Evolutionary conservation across 805 yeast species (phyloP), one percentile per base, ranked within the genome.

Genomic region (Ogataea henricii): DNA sequence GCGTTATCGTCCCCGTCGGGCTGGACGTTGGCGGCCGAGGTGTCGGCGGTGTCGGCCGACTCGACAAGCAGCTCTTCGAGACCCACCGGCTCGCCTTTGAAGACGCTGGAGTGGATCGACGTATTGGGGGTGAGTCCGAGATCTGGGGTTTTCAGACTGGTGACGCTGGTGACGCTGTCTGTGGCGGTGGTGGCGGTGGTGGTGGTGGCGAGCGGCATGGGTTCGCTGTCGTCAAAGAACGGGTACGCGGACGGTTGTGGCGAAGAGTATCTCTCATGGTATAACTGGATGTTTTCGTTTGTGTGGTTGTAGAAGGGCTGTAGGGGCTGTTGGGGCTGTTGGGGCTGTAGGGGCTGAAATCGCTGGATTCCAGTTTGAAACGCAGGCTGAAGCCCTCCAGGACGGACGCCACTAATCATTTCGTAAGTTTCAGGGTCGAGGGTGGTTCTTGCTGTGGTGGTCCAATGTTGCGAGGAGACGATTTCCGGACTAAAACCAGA

Each of bases 231-330:
- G 3, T 53, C 56, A 16, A 53, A 41, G 8, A 48, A 26, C 10
- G 53, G 42, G 39, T 50, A 47, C 12, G 50, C 49, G 26, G 45
- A 14, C 4, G 30, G 26, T 21, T 36, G 43, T 8, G 54, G 51
- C 8, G 46, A 26, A 25, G 43, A 22, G 12, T 34, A 18, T n/a
- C 40, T 40, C 22, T 51, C 50, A 30, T 46, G 46, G 23, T 34
- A 38, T 13, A 25, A 23, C 35, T 49, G 53, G 27, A 53, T 49
- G 40, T 42, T 36, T 27, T 45, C 37, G 49, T 52, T 49, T 17
- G 45, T 21, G 37, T 52, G 47, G 49, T 40, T 45, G 52, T 57
- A 37, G 43, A 51, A 46, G n/a, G 37, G 17, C 20, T 23, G 29
- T 14, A 23, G 26, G 14, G 42, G 38, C 20, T 18, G 38, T 20